Percentiles rank a stretch among this genome's conserved stretches.
Evolutionary conservation across 192 early-diverging fungal species (phyloP).

Genomic region (Backusella circina): DNA sequence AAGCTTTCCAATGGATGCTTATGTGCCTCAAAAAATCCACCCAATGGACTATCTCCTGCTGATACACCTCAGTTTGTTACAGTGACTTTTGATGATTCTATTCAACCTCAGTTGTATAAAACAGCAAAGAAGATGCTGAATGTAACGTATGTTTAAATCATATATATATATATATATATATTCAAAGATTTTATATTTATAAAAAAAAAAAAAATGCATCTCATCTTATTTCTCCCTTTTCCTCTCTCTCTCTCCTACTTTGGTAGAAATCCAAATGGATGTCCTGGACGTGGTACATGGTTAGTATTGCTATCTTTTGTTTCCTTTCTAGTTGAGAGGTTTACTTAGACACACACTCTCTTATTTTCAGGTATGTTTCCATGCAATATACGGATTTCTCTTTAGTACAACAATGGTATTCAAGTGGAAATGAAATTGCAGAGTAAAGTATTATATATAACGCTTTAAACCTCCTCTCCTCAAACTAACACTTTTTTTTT

Average conservation of each 20-base stretch:
- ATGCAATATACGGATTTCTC: constrained; percentile 56
- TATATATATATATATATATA: background rate
- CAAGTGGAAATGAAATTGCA: constrained; percentile 57
- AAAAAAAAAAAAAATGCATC: background rate
- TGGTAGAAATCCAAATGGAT: constrained; percentile 49
- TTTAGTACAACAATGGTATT: constrained; percentile 53
- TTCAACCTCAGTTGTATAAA: constrained; percentile 29
- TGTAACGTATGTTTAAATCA: constrained; percentile 15
- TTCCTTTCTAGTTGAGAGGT: too few species aligned
- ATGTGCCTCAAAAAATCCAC: constrained; percentile 42
- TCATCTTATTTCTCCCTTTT: background rate
- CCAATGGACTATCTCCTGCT: constrained; percentile 36
- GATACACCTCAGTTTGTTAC: constrained; percentile 51
- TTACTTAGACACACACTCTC: too few species aligned
- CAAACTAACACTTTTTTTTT: too few species aligned
- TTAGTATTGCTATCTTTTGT: background rate
- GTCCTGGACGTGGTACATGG: constrained; percentile 53
- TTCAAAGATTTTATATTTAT: background rate
- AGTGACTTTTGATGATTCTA: constrained; percentile 57
- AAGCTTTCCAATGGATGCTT: constrained; percentile 39
- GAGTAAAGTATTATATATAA: constrained; percentile 32
- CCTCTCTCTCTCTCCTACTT: background rate
- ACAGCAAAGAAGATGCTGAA: constrained; percentile 18
- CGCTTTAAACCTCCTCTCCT: too few species aligned
- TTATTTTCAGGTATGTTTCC: constrained; percentile 47